Percentiles rank a stretch among this genome's conserved stretches.
phyloP scores from a whole-genome alignment of 805 yeast genomes.

The Lipomyces sp. region DNA sequence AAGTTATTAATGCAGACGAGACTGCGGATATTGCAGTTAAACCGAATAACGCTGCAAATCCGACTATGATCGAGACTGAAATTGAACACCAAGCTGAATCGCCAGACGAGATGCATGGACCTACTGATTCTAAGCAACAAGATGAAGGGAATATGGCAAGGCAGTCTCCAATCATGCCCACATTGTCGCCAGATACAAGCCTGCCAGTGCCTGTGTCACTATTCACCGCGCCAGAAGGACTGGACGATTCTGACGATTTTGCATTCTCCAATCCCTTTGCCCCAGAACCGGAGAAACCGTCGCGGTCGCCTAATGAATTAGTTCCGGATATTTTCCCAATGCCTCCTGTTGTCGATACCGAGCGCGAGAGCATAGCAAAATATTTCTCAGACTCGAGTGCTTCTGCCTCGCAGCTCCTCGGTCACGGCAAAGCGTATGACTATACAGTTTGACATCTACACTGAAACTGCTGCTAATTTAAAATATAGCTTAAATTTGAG shows the following conservation, averaged over 20 bases:
- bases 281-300: slow-evolving; percentile 8
- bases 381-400: slow-evolving; percentile 19
- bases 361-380: slow-evolving; percentile 17
- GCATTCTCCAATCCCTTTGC: slow-evolving; percentile 17
- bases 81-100: not conserved
- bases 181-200: not conserved
- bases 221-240: not conserved
- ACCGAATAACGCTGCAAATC: not conserved
- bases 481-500: slow-evolving; percentile 33
- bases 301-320: slow-evolving; percentile 8
- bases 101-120: not conserved
- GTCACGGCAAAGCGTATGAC: slow-evolving; percentile 22
- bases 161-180: not conserved
- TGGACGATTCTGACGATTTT: slow-evolving; percentile 3
- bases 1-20: not conserved
- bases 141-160: not conserved
- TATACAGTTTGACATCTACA: not conserved
- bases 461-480: not conserved
- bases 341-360: slow-evolving; percentile 13
- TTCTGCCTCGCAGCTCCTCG: slow-evolving; percentile 18
- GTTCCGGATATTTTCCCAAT: slow-evolving; percentile 18
- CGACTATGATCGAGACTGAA: not conserved
- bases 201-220: not conserved
- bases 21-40: not conserved
- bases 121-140: not conserved